phyloP scores from a whole-genome alignment of 148 eudicot species.

The Heliosperma pusillum region DNA sequence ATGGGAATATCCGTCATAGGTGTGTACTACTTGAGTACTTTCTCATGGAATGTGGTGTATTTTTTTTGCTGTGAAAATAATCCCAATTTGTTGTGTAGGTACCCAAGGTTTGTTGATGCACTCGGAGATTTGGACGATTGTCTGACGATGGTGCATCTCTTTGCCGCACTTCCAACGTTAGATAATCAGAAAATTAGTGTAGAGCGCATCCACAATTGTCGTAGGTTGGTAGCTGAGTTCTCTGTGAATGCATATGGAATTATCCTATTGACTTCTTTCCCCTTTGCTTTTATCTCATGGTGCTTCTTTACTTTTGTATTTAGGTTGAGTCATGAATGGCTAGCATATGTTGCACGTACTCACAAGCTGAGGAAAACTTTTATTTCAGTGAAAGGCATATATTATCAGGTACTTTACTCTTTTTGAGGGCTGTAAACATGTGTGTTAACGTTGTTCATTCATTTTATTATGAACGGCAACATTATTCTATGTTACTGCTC shows the following conservation, averaged over 20 bases:
- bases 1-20: constrained; percentile 79
- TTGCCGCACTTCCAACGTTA: constrained; percentile 85
- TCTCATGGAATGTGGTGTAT: not conserved
- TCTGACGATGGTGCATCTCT: constrained; percentile 86
- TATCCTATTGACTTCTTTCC: not conserved
- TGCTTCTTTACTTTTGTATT: not conserved
- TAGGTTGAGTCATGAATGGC: constrained; percentile 98
- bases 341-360: constrained; percentile 77
- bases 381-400: constrained; percentile 93
- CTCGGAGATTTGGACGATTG: constrained; percentile 90
- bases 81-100: constrained; percentile 40
- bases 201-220: constrained; percentile 70
- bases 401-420: constrained; percentile 60
- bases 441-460: not conserved
- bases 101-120: constrained; percentile 86
- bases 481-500: not conserved
- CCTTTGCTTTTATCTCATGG: not conserved
- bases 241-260: not conserved
- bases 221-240: constrained; percentile 47
- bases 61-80: not conserved
- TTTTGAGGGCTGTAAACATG: not conserved
- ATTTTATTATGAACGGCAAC: not conserved
- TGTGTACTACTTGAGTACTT: constrained; percentile 19
- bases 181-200: constrained; percentile 74
- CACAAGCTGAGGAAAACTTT: constrained; percentile 85